A percentile compares a stretch with the other conserved stretches of the same genome.
phyloP scores from a whole-genome alignment of 192 early-diverging fungal genomes.

The Coemansia brasiliensis region DNA sequence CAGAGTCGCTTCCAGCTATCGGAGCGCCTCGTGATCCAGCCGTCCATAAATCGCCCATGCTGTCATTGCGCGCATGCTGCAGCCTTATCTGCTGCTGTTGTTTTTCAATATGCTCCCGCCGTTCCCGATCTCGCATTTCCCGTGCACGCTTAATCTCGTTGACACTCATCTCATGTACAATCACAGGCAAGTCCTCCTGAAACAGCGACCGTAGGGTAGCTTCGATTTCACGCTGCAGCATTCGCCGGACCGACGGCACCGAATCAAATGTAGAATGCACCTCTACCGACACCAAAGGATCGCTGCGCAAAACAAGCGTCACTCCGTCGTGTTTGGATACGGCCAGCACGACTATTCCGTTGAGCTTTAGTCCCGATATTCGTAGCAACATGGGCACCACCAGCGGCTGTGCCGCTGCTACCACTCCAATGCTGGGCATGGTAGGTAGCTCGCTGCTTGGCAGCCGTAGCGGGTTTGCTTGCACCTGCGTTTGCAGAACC shows the following conservation, averaged over 20 bases:
- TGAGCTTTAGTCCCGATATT: slow-evolving; percentile 83
- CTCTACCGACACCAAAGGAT: slow-evolving; percentile 89
- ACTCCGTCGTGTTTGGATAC: slow-evolving; percentile 93
- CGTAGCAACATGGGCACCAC: slow-evolving; percentile 94
- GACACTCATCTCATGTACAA: slow-evolving; percentile 87
- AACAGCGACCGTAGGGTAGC: slow-evolving; percentile 85
- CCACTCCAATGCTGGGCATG: slow-evolving; percentile 64
- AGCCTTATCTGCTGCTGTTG: slow-evolving; percentile 53
- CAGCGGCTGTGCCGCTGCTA: slow-evolving; percentile 91
- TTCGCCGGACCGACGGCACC: slow-evolving; percentile 80
- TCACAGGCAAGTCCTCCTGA: slow-evolving; percentile 87
- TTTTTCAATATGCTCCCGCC: slow-evolving; percentile 63
- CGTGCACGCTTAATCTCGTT: slow-evolving; percentile 43
- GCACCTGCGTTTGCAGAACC: slow-evolving; percentile 89
- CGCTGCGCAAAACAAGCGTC: slow-evolving; percentile 96
- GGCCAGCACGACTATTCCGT: slow-evolving; percentile 91
- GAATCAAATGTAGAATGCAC: slow-evolving; percentile 98
- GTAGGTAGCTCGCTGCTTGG: slow-evolving; percentile 60
- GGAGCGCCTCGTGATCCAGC: background rate
- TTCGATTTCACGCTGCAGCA: slow-evolving; percentile 91
- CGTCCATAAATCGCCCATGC: slow-evolving; percentile 19
- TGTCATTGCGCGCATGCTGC: slow-evolving; percentile 22
- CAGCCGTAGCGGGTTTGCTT: slow-evolving; percentile 59
- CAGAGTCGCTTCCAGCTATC: slow-evolving; percentile 15
- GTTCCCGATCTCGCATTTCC: slow-evolving; percentile 29